A percentile compares a stretch with the other conserved stretches of the same genome.
phyloP scores from a whole-genome alignment of 164 flowering plant genomes.

The Amborella trichopoda region DNA sequence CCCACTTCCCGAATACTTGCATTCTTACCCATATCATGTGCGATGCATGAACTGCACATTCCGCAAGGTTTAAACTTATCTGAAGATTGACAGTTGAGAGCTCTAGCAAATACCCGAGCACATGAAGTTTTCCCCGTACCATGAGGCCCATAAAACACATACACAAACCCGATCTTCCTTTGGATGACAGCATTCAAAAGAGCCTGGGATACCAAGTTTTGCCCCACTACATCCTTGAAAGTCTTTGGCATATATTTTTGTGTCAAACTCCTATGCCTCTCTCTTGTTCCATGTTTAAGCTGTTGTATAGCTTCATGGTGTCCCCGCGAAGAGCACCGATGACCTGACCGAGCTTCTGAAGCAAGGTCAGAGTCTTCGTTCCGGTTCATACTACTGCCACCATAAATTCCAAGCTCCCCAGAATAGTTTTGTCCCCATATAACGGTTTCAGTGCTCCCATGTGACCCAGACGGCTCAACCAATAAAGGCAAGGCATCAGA shows the following conservation, averaged over 20 bases:
- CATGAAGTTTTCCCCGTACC: conserved; percentile 98
- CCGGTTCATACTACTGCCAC: conserved; percentile 45
- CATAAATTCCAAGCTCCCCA: conserved; percentile 88
- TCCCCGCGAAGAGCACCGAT: conserved; percentile 21
- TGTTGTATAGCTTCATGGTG: conserved; percentile 1
- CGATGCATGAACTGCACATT: conserved; percentile 67
- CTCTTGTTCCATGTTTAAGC: conserved; percentile 5
- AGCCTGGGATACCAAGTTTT: conserved; percentile 80
- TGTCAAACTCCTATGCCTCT: conserved; percentile 62
- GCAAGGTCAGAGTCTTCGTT: conserved; percentile 63
- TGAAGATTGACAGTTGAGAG: conserved; percentile 70
- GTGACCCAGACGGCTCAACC: conserved; percentile 64
- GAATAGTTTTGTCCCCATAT: conserved; percentile 73
- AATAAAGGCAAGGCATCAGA: conserved; percentile 77
- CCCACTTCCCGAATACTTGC: conserved; percentile 72
- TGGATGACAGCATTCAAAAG: conserved; percentile 77
- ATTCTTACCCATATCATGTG: conserved; percentile 63
- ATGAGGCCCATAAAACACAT: conserved; percentile 93
- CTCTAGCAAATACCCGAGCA: conserved; percentile 86
- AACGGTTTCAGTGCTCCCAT: conserved; percentile 45
- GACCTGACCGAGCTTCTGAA: conserved; percentile 62
- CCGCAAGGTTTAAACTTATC: conserved; percentile 87
- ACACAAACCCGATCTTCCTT: conserved; percentile 66
- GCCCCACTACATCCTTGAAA: conserved; percentile 87
- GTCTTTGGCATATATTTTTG: conserved; percentile 90